These are phyloP conservation scores for Cucurbita pepo DNA, from an alignment of 306 rosid species.

Conservation along the genomic window DNA sequence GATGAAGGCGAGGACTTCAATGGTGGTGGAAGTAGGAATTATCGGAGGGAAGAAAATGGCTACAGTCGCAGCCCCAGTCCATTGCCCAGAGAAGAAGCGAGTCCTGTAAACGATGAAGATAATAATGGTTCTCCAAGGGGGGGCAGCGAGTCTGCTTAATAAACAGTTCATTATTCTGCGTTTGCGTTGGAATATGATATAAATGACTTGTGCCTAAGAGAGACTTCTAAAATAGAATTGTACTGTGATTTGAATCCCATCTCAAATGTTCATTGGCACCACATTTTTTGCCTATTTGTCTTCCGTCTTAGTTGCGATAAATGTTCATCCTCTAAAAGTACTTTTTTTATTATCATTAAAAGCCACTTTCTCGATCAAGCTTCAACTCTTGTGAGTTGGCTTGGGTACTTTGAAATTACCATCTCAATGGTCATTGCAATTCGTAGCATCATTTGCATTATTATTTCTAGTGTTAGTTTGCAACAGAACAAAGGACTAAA, in stretches of 20 bases:
- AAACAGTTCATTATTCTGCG: not conserved
- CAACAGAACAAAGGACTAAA: too few species aligned
- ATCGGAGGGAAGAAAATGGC: constrained; percentile 26
- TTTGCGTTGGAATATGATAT: not conserved
- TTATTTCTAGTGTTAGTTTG: too few species aligned
- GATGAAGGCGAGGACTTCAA: constrained; percentile 16
- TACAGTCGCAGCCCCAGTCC: constrained; percentile 34
- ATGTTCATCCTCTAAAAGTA: too few species aligned
- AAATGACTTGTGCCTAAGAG: not conserved
- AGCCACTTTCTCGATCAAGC: not conserved
- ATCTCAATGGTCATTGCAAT: too few species aligned
- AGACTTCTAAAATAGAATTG: not conserved
- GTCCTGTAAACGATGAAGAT: constrained; percentile 32
- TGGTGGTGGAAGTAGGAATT: constrained; percentile 13
- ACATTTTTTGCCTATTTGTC: not conserved
- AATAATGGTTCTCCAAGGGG: constrained; percentile 31
- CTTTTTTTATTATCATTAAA: not conserved
- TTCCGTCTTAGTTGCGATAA: not conserved
- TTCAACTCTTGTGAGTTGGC: too few species aligned
- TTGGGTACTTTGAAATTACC: too few species aligned
- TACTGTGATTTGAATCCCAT: not conserved
- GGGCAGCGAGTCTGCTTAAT: constrained; percentile 28
- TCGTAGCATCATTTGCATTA: too few species aligned
- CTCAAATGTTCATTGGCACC: not conserved
- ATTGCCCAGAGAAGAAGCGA: constrained; percentile 23